Conservation (phyloP, 495 filamentous ascomycete species). For the Schizothecium vesticola region DNA sequence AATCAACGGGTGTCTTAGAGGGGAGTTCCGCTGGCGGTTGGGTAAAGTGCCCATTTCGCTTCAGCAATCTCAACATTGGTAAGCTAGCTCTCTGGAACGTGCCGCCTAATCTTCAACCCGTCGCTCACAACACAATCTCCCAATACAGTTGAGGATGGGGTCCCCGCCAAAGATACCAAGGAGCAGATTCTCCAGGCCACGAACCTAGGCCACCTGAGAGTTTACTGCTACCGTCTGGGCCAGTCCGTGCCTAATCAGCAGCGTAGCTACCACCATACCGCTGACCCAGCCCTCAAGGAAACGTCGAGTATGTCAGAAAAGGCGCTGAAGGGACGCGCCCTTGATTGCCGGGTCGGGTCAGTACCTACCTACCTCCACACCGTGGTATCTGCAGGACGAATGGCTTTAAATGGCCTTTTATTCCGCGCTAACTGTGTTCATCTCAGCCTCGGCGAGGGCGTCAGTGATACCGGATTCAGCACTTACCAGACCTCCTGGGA, state of each 20-base stretch:
- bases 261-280: no score
- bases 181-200: neutral
- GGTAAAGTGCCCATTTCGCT: neutral
- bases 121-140: no score
- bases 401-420: neutral
- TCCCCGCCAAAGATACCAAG: neutral
- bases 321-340: slow-evolving; percentile 11
- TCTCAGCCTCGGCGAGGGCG: neutral
- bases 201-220: neutral
- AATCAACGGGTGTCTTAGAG: no score
- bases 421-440: neutral
- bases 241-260: no score
- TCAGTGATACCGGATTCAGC: neutral
- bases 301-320: slow-evolving; percentile 1
- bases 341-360: slow-evolving; percentile 9
- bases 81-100: neutral
- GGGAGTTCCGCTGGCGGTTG: neutral
- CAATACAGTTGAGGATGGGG: neutral
- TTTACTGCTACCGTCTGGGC: neutral
- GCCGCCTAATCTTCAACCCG: neutral
- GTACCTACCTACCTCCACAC: neutral
- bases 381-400: no score
- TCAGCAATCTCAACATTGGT: neutral
- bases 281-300: neutral
- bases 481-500: neutral